A percentile compares a stretch with the other conserved stretches of the same genome.
Conservation (phyloP, 2,329 filamentous ascomycete genomes). For the Arthrocladium fulminans region DNA sequence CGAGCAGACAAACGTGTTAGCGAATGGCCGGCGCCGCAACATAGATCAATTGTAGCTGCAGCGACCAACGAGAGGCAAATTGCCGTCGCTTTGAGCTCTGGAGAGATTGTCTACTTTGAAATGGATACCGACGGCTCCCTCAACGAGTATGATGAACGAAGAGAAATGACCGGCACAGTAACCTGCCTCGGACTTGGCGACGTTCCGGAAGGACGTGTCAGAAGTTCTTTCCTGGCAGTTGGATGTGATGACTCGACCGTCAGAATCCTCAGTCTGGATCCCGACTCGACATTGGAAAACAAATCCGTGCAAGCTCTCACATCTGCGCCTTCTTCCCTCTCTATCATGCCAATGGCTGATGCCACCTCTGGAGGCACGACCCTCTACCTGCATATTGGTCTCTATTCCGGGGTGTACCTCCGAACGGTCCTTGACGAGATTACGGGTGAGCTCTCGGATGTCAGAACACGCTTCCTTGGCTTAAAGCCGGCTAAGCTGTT, state of each 20-base stretch:
- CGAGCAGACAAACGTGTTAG: constrained; percentile 67
- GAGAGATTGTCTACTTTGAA: constrained; percentile 96
- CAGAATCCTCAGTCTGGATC: constrained; percentile 79
- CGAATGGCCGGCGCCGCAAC: constrained; percentile 87
- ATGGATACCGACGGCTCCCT: constrained; percentile 87
- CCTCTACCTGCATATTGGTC: constrained; percentile 87
- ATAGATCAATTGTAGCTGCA: constrained; percentile 89
- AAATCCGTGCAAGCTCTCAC: constrained; percentile 92
- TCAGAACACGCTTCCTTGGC: constrained; percentile 85
- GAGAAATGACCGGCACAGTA: constrained; percentile 89
- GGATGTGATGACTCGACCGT: constrained; percentile 96
- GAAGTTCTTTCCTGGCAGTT: constrained; percentile 89
- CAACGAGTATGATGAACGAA: constrained; percentile 89
- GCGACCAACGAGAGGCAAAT: constrained; percentile 91
- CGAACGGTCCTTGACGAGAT: constrained; percentile 91
- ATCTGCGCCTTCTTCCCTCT: constrained; percentile 76
- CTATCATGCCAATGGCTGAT: constrained; percentile 93
- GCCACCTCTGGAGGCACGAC: constrained; percentile 81
- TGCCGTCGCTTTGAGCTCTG: constrained; percentile 84
- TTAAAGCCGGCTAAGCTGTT: constrained; percentile 85
- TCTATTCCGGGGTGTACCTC: constrained; percentile 92
- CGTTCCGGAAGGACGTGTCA: constrained; percentile 77
- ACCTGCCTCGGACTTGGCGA: constrained; percentile 90
- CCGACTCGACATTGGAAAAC: constrained; percentile 81
- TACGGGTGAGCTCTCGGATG: constrained; percentile 91